Evolutionary conservation across 148 eudicot species (phyloP).

Genomic region (Polygonum aviculare): DNA sequence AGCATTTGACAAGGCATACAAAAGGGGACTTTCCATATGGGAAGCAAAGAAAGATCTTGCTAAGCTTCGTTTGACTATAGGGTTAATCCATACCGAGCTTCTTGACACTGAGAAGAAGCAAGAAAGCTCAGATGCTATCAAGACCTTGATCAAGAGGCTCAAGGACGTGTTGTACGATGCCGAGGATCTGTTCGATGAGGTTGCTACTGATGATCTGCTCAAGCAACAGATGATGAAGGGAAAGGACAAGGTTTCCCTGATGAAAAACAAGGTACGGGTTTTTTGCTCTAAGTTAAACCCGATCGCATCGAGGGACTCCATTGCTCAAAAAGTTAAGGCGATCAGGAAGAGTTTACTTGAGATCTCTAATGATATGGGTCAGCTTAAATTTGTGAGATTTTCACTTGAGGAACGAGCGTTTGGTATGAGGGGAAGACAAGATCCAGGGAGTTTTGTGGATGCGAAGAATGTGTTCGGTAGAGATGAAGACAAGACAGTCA

Average conservation of each 20-base stretch:
- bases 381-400: not conserved
- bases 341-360: not conserved
- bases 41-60: not conserved
- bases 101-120: conserved; percentile 26
- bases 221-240: not conserved
- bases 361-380: not conserved
- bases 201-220: not conserved
- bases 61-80: conserved; percentile 11
- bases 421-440: not conserved
- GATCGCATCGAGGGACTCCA: not conserved
- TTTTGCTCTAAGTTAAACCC: not conserved
- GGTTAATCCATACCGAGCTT: conserved; percentile 14
- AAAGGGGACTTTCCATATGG: not conserved
- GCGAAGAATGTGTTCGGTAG: not conserved
- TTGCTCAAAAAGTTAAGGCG: not conserved
- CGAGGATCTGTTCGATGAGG: not conserved
- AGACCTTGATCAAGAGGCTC: not conserved
- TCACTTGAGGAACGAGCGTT: not conserved
- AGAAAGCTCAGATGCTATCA: conserved; percentile 10
- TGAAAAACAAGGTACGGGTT: not conserved
- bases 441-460: not conserved
- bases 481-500: not conserved
- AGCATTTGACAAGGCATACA: not conserved
- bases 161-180: not conserved
- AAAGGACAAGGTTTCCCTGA: not conserved